Base-by-base conservation (phyloP, 2,329 filamentous ascomycete genomes). In the Alternaria brassicicola region DNA sequence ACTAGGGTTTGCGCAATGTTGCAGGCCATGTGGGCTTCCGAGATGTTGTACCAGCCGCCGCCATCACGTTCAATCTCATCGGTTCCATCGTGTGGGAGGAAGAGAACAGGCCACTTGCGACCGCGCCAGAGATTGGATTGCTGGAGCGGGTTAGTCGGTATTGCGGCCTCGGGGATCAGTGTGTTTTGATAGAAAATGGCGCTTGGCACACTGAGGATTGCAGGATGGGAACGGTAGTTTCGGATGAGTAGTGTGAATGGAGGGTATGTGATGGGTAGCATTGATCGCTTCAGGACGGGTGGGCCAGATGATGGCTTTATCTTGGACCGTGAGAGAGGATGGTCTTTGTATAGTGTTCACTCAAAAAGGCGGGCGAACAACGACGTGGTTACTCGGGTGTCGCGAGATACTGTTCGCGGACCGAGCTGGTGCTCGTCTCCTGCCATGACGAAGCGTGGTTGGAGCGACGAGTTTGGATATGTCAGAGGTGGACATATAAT, bases 161-260 rank as follows among this genome's bases (percentile, higher is more conserved):
- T 56, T 13, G 54, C 55, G 31, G 76, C 75, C 68, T 80, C 78
- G 6, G 79, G 78, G 28, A 80, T 74, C 4, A 82, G 67, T 0
- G 79, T 81, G 60, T 82, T 76, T 61, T 74, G 66, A 64, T 82
- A 82, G 67, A 81, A 81, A 21, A 80, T 68, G 2, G 72, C 65
- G 28, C 71, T 77, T 2, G 80, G 78, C 5, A 80, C 71, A 13
- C 74, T 73, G 25, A 82, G 71, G 53, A 82, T 81, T 23, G 80
- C 73, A 6, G 78, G 76, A 53, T 82, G 80, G 35, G 79, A 81
- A 52, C 80, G 78, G 65, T 82, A 82, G 63, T 82, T 82, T 26
- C 79, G 74, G 15, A 77, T 76, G 1, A 82, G 69, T 48, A 81
- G 79, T 31, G 76, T 70, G 61, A 82, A 82, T 1, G 80, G 73